Base-by-base conservation (phyloP, 2,329 filamentous ascomycete genomes). In the Colletotrichum gloeosporioides region DNA sequence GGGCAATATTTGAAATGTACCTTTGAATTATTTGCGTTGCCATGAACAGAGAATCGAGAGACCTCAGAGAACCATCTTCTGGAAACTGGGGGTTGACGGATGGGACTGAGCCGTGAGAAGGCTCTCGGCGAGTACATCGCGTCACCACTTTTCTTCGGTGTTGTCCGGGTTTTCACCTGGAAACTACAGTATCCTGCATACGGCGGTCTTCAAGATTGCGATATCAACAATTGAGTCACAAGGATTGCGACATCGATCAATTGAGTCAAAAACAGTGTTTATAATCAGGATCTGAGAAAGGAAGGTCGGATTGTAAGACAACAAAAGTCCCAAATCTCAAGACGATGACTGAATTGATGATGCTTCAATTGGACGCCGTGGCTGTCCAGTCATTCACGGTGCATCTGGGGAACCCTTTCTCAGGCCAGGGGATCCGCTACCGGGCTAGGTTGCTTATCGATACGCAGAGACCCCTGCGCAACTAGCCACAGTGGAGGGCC, bases 31-130 rank as follows among this genome's bases (percentile, higher is more conserved):
- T 67, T 55, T 4, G 62, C 69, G 6, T 61, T 62, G 32, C 77
- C 70, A 31, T 71, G 44, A 27, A 73, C 49, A 15, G 76, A 71
- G 66, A 78, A 76, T 8, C 66, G 31, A 31, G 66, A 22, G 15
- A 57, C 15, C 16, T 32, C 70, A 7, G 66, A 66, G 5, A 29
- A 6, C 63, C 72, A 71, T 62, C 72, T 62, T 31, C 15, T 69
- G 25, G 57, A 63, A 55, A 32, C 7, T n/a, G 68, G 36, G 16
- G 34, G 13, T 25, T 39, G 57, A 61, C 31, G 18, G 27, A 22
- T 61, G 27, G 65, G 34, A 34, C n/a, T 49, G 32, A 69, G 61
- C 31, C 29, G 25, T 13, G 27, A 39, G 32, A 39, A 15, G 31
- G 32, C 57, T 16, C 27, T 59, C 6, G 44, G n/a, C 18, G 71